Conservation (phyloP, 2,329 filamentous ascomycete genomes). For the Rhinocladiella mackenziei region DNA sequence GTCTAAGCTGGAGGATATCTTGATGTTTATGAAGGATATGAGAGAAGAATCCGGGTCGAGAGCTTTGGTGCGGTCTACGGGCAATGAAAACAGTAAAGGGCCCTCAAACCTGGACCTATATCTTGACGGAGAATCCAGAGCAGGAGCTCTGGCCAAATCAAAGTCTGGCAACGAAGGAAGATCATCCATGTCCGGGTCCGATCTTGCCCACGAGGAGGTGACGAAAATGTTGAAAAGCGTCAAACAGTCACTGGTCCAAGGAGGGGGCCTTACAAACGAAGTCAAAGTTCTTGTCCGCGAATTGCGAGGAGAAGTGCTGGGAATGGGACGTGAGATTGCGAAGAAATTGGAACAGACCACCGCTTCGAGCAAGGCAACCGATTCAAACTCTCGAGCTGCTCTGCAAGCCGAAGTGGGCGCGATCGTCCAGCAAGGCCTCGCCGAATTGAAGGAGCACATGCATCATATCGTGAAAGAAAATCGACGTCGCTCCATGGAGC, state of each 20-base stretch:
- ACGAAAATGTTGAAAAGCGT: constrained; percentile 77
- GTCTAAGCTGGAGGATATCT: constrained; percentile 71
- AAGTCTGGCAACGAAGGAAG: constrained; percentile 10
- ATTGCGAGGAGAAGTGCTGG: constrained; percentile 83
- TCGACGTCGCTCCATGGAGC: constrained; percentile 61
- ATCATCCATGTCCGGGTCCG: constrained; percentile 42
- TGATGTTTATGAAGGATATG: constrained; percentile 55
- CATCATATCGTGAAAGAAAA: constrained; percentile 73
- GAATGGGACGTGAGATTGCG: constrained; percentile 88
- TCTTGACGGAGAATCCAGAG: constrained; percentile 34
- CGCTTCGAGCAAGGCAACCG: constrained; percentile 41
- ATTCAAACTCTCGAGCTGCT: constrained; percentile 46
- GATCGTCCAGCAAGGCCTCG: constrained; percentile 75
- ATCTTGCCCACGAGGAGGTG: constrained; percentile 67
- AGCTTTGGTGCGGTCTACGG: constrained; percentile 49
- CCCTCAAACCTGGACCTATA: constrained; percentile 37
- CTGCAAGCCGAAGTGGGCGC: constrained; percentile 67
- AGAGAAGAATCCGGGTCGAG: constrained; percentile 49
- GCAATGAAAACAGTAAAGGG: constrained; percentile 33
- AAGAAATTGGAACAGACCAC: constrained; percentile 74
- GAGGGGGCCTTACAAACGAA: constrained; percentile 83
- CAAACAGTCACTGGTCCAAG: constrained; percentile 85
- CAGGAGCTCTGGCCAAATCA: constrained; percentile 9
- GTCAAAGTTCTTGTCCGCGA: constrained; percentile 88
- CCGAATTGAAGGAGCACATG: constrained; percentile 80